Base-by-base conservation (phyloP, 768 basidiomycete genomes). In the Mycena rebaudengoi region DNA sequence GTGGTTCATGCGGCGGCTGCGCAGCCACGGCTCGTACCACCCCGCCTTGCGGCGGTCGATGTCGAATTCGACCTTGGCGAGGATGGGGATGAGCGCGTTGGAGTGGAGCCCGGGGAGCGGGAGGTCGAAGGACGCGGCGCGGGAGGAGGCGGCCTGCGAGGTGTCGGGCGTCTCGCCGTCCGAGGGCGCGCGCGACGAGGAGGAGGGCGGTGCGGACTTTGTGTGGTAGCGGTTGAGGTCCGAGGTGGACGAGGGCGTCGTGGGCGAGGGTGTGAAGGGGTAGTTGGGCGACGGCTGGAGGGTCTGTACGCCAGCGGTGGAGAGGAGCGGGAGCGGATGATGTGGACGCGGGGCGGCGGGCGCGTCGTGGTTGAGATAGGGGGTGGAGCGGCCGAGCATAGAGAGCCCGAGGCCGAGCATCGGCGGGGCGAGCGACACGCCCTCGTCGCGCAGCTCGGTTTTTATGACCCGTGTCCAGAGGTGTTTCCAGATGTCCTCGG, bases 11-110 rank as follows among this genome's bases (percentile, higher is more conserved):
- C 82, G 82, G 59, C 91, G 79, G 70, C 88, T 91, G 59, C 88
- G 83, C 26, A 88, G 62, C 93, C 94, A 97, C 8, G 89, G 88
- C n/a, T 89, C 89, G 66, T 90, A 96, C 96, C 96, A 98, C 4
- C 79, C 79, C 2, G 95, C 96, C 66, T 83, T 89, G 53, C 86
- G 80, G 37, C 82, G 82, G 75, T 98, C 96, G 69, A 99, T 90
- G 73, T 98, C 95, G 70, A 99, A 98, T 74, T 98, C 96, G 13
- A 99, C 88, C 75, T 96, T 96, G 49, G 95, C 96, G 28, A 99
- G 84, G 58, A 98, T 89, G 5, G 92, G 92, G 54, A 94, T 88
- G 23, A 93, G 77, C 25, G 89, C 85, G 46, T 85, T 75, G 7
- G 88, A 87, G 58, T 76, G 74, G 39, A 92, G 81, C 7, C 91